Evolutionary conservation across 768 basidiomycete species (phyloP).

Genomic region (Leccinum subgranulosum): DNA sequence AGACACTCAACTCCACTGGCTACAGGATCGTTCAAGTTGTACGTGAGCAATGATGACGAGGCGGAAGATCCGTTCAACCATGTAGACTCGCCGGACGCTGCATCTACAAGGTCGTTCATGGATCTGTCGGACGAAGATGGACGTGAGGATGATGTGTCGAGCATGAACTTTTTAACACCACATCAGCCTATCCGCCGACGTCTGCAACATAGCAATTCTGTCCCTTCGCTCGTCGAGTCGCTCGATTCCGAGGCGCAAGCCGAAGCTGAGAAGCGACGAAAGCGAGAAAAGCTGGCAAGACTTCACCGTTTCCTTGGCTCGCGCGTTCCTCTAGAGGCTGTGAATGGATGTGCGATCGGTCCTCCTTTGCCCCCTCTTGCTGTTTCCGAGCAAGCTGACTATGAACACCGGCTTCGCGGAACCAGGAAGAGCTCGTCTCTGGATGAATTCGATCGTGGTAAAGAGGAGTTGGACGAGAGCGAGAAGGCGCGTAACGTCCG

Average conservation of each 20-base stretch:
- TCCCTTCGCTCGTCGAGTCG: slow-evolving; percentile 47
- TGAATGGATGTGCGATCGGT: slow-evolving; percentile 45
- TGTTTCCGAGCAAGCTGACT: slow-evolving; percentile 26
- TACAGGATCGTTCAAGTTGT: slow-evolving; percentile 41
- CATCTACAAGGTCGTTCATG: slow-evolving; percentile 48
- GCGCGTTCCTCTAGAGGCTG: slow-evolving; percentile 66
- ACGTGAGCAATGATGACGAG: slow-evolving; percentile 7
- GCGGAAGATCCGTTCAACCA: slow-evolving; percentile 5
- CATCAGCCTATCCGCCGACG: slow-evolving; percentile 18
- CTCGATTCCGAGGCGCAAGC: slow-evolving; percentile 50
- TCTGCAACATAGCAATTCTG: slow-evolving; percentile 37
- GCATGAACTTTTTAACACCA: slow-evolving; percentile 29
- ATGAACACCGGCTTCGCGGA: slow-evolving; percentile 44
- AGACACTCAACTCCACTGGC: slow-evolving; percentile 56
- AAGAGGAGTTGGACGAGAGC: slow-evolving; percentile 64
- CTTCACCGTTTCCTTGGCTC: slow-evolving; percentile 87
- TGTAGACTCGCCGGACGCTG: slow-evolving; percentile 14
- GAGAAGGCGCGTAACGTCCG: slow-evolving; percentile 81
- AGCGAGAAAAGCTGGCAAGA: slow-evolving; percentile 74
- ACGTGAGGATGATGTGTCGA: slow-evolving; percentile 30
- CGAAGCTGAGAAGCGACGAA: slow-evolving; percentile 63
- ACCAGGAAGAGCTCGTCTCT: slow-evolving; percentile 43
- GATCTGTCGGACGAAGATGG: slow-evolving; percentile 66
- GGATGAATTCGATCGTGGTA: slow-evolving; percentile 58
- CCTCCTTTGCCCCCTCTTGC: slow-evolving; percentile 32